A percentile compares a stretch with the other conserved stretches of the same genome.
Evolutionary conservation across 805 yeast genomes (phyloP).

Genomic region (Starmerella sp.): DNA sequence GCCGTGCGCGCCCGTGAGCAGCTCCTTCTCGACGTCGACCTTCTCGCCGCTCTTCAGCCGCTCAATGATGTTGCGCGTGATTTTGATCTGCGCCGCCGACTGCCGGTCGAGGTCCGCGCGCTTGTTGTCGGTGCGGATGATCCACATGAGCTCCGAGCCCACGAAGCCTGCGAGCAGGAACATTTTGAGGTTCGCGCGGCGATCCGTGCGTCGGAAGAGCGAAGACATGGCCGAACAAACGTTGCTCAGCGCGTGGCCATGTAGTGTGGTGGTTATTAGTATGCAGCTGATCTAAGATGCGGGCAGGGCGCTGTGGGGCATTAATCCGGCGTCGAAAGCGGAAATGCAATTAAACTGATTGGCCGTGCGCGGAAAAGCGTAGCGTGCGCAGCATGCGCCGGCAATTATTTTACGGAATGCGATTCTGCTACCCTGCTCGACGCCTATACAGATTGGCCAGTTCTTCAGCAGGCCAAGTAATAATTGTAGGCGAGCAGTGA

Average conservation of each 20-base stretch:
- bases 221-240: not conserved
- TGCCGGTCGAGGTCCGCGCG: constrained; percentile 34
- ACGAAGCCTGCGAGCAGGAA: constrained; percentile 34
- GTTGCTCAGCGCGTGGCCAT: not conserved
- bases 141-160: constrained; percentile 39
- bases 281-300: not conserved
- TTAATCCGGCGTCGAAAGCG: too few relatives aligned
- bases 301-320: not conserved
- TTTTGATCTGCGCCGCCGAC: constrained; percentile 31
- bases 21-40: constrained; percentile 35
- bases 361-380: too few relatives aligned
- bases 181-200: constrained; percentile 2
- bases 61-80: constrained; percentile 33
- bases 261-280: not conserved
- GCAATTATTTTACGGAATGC: too few relatives aligned
- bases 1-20: constrained; percentile 23
- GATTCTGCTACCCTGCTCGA: too few relatives aligned
- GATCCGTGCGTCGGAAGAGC: constrained; percentile 1
- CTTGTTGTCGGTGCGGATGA: constrained; percentile 35
- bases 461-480: too few relatives aligned
- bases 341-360: too few relatives aligned
- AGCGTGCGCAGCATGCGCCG: too few relatives aligned
- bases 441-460: too few relatives aligned
- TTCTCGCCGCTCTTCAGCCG: constrained; percentile 33
- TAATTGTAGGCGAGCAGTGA: too few relatives aligned